A percentile compares a stretch with the other conserved stretches of the same genome.
phyloP scores from a whole-genome alignment of 768 basidiomycete genomes.

The Lactarius trivialis region DNA sequence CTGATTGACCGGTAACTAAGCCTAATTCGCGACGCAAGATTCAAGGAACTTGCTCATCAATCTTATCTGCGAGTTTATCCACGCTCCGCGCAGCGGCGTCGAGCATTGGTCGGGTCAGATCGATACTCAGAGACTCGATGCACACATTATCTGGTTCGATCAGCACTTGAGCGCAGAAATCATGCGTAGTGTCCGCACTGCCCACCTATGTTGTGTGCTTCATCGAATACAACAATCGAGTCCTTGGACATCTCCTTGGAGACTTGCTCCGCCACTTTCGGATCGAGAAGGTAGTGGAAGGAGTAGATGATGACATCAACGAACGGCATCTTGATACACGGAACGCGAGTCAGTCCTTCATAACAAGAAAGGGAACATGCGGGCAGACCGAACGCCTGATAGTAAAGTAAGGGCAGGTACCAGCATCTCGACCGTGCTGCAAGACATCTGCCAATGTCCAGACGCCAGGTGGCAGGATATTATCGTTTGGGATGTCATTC shows the following conservation, averaged over 20 bases:
- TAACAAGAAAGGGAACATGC: background rate
- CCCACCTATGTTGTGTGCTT: constrained; percentile 97
- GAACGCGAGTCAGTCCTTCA: background rate
- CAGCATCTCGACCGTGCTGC: constrained; percentile 78
- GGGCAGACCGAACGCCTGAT: constrained; percentile 84
- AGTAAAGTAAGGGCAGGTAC: constrained; percentile 91
- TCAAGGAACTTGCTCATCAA: constrained; percentile 71
- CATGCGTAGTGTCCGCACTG: background rate
- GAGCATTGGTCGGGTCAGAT: constrained; percentile 94
- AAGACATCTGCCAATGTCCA: constrained; percentile 93
- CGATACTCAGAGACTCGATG: constrained; percentile 96
- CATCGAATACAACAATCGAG: constrained; percentile 97
- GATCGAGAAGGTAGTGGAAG: constrained; percentile 97
- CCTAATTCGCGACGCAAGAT: background rate
- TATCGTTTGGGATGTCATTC: constrained; percentile 73
- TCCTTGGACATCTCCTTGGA: constrained; percentile 97
- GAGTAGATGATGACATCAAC: constrained; percentile 97
- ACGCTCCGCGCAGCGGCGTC: constrained; percentile 91
- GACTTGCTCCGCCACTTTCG: constrained; percentile 98
- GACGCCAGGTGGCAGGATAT: constrained; percentile 76
- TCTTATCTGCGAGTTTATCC: constrained; percentile 77
- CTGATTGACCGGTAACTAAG: constrained; percentile 35
- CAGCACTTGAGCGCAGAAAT: constrained; percentile 8
- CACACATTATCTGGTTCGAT: constrained; percentile 81
- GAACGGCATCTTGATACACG: constrained; percentile 71